A percentile compares a stretch with the other conserved stretches of the same genome.
Conservation (phyloP, 345 rosid genomes). For the Cardamine resedifolia region DNA sequence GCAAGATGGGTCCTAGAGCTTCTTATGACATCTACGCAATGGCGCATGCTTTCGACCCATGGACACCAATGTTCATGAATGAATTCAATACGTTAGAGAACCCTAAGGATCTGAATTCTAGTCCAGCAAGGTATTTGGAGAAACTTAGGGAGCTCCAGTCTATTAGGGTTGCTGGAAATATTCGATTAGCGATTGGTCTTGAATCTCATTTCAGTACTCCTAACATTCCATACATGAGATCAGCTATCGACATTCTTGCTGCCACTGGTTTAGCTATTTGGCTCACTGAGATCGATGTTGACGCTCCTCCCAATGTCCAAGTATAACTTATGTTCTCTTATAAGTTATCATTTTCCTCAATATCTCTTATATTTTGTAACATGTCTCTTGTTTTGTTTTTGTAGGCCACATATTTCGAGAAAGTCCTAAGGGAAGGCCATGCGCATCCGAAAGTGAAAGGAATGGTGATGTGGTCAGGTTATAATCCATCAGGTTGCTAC, state of each 20-base stretch:
- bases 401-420: neutral
- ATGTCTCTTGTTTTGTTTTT: neutral
- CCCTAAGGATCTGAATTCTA: neutral
- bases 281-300: neutral
- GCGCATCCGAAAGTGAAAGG: neutral
- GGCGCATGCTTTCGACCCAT: neutral
- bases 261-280: neutral
- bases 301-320: neutral
- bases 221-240: neutral
- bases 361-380: neutral
- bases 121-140: neutral
- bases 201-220: constrained; percentile 1
- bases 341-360: too few species aligned
- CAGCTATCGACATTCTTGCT: neutral
- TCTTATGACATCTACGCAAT: neutral
- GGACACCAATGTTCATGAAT: neutral
- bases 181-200: neutral
- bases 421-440: constrained; percentile 8
- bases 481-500: neutral
- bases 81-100: neutral
- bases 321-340: neutral
- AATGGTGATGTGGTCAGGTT: neutral
- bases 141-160: constrained; percentile 6
- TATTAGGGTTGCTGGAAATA: neutral
- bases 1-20: neutral